These are phyloP conservation scores for Penicillium fuscoglaucum DNA, from an alignment of 2,329 filamentous ascomycete genomes.

Conservation along the genomic window DNA sequence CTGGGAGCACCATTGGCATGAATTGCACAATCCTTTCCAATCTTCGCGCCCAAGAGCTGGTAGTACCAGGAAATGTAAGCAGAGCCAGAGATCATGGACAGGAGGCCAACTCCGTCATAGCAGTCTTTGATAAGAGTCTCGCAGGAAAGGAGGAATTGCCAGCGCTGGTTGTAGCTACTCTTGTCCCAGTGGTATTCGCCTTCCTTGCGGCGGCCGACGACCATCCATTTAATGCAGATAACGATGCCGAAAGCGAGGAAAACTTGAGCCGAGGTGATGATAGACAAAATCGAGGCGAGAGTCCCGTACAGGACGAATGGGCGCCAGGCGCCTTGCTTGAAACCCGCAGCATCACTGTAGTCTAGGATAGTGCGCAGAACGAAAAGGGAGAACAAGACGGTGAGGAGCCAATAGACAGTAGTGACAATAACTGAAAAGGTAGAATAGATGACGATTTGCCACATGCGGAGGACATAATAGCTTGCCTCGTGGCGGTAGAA, in stretches of 20 bases:
- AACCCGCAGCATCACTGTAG: conserved; percentile 22
- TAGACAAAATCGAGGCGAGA: conserved; percentile 13
- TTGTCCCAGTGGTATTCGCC: conserved; percentile 62
- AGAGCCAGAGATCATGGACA: conserved; percentile 56
- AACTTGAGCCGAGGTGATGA: conserved; percentile 47
- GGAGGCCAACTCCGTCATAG: conserved; percentile 53
- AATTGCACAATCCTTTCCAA: conserved; percentile 57
- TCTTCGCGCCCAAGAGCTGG: conserved; percentile 53
- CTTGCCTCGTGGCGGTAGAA: conserved; percentile 55
- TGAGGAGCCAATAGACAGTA: conserved; percentile 51
- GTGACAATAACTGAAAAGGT: conserved; percentile 49
- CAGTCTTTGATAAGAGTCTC: conserved; percentile 54
- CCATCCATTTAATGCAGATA: conserved; percentile 53
- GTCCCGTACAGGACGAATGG: conserved; percentile 39
- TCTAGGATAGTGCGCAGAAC: conserved; percentile 38
- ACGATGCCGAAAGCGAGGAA: conserved; percentile 47
- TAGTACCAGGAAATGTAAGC: conserved; percentile 57
- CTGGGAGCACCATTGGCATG: conserved; percentile 56
- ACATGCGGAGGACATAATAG: conserved; percentile 53
- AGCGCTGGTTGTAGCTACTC: conserved; percentile 58
- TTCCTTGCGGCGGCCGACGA: conserved; percentile 53
- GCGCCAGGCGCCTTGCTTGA: conserved; percentile 36
- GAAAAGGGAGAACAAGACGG: conserved; percentile 52
- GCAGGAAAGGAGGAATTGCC: conserved; percentile 56
- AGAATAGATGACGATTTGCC: conserved; percentile 54